phyloP scores from a whole-genome alignment of 2,329 filamentous ascomycete genomes.

The Lachnellula cervina region DNA sequence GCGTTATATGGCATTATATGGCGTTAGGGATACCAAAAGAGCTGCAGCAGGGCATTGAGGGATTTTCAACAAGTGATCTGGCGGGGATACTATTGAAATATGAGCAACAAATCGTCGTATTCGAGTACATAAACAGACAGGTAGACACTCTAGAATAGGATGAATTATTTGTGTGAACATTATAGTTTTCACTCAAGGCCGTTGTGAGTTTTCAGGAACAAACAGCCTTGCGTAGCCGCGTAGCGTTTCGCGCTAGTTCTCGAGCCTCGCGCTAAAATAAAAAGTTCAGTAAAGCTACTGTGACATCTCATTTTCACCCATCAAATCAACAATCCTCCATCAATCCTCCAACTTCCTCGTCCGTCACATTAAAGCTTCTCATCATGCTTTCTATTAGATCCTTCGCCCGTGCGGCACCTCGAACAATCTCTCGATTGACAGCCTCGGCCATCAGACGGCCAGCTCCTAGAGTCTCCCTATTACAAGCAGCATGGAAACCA shows the following conservation, averaged over 20 bases:
- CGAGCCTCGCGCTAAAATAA: slow-evolving; percentile 11
- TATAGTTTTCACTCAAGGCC: too few relatives aligned
- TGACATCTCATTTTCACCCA: not conserved
- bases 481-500: slow-evolving; percentile 28
- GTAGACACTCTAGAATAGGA: too few relatives aligned
- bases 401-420: slow-evolving; percentile 62
- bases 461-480: slow-evolving; percentile 33
- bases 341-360: slow-evolving; percentile 8
- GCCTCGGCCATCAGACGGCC: slow-evolving; percentile 47
- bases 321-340: slow-evolving; percentile 10
- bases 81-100: not conserved
- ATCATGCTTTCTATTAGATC: slow-evolving; percentile 66
- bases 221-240: slow-evolving; percentile 7
- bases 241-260: slow-evolving; percentile 6
- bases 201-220: not conserved
- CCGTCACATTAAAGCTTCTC: slow-evolving; percentile 7
- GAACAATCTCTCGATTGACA: slow-evolving; percentile 55
- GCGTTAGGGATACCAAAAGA: slow-evolving; percentile 18
- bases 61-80: not conserved
- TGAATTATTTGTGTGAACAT: too few relatives aligned
- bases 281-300: slow-evolving; percentile 8
- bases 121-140: too few relatives aligned
- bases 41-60: not conserved
- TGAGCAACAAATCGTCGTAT: not conserved
- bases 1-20: slow-evolving; percentile 11